Evolutionary conservation across 1,284 basidiomycete species (phyloP).

Genomic region (Ustilago crameri): DNA sequence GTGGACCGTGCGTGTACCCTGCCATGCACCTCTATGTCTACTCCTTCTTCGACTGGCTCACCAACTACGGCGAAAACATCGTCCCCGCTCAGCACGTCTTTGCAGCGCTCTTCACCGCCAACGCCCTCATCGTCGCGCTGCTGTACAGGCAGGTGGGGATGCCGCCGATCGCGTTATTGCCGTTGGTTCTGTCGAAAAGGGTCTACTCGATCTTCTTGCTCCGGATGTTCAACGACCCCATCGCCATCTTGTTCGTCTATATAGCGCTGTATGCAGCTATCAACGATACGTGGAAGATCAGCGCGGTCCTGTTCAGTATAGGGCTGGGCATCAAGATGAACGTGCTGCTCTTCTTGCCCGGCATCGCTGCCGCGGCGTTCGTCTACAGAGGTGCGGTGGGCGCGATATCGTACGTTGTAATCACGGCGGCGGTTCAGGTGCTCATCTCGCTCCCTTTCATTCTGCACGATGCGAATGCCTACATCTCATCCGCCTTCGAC

Average conservation of each 20-base stretch:
- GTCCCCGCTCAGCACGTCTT: slow-evolving; percentile 71
- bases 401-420: slow-evolving; percentile 13
- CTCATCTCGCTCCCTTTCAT: slow-evolving; percentile 81
- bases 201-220: slow-evolving; percentile 92
- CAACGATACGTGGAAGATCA: slow-evolving; percentile 75
- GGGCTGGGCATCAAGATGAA: slow-evolving; percentile 98
- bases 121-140: slow-evolving; percentile 41
- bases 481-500: slow-evolving; percentile 84
- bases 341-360: slow-evolving; percentile 87
- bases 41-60: slow-evolving; percentile 77
- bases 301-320: slow-evolving; percentile 78
- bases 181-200: slow-evolving; percentile 87
- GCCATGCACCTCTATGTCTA: slow-evolving; percentile 91
- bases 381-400: slow-evolving; percentile 72
- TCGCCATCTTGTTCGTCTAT: slow-evolving; percentile 77
- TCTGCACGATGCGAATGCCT: slow-evolving; percentile 74
- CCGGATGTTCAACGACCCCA: slow-evolving; percentile 94
- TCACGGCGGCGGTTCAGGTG: slow-evolving; percentile 70
- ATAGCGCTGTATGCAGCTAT: slow-evolving; percentile 70
- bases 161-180: slow-evolving; percentile 72
- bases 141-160: slow-evolving; percentile 53
- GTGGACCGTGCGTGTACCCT: slow-evolving; percentile 94
- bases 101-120: slow-evolving; percentile 48
- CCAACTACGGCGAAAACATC: slow-evolving; percentile 75
- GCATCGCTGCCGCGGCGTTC: slow-evolving; percentile 77